Conservation (phyloP, 164 flowering plant species). For the Brasenia schreberi region DNA sequence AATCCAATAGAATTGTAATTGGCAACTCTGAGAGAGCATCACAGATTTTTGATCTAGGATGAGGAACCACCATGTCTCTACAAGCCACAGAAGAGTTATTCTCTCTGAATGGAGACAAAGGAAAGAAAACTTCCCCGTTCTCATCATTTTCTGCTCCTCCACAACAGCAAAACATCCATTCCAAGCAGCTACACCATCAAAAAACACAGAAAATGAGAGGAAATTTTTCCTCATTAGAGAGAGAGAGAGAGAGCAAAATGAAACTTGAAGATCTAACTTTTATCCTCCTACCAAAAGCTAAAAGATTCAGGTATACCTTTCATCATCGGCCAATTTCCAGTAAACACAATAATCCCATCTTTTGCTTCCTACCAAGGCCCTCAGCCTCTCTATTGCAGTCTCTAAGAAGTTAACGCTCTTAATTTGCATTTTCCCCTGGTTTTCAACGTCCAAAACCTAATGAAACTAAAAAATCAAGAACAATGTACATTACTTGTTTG, state of each 20-base stretch:
- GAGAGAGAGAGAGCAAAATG: neutral
- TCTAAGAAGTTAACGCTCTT: neutral
- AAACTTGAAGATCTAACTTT: neutral
- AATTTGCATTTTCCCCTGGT: too few species aligned
- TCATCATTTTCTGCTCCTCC: conserved; percentile 22
- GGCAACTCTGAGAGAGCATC: conserved; percentile 39
- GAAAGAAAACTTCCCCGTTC: conserved; percentile 6
- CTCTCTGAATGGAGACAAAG: neutral
- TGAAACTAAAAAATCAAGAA: too few species aligned
- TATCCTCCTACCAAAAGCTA: neutral
- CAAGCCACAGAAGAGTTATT: conserved; percentile 12
- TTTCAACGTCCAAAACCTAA: too few species aligned
- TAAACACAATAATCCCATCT: conserved; percentile 55
- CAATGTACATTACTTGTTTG: too few species aligned
- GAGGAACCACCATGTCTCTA: conserved; percentile 28
- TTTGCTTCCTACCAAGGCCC: conserved; percentile 28
- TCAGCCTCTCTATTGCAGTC: conserved; percentile 26
- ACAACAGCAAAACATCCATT: conserved; percentile 58
- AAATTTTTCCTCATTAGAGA: neutral
- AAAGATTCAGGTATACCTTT: conserved; percentile 16
- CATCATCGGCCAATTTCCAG: conserved; percentile 51
- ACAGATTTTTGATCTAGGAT: conserved; percentile 35
- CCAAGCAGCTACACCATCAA: conserved; percentile 30
- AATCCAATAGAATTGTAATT: conserved; percentile 27
- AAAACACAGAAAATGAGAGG: too few species aligned